Base-by-base conservation (phyloP, 148 eudicot species). In the Heliamphora exappendiculata region DNA sequence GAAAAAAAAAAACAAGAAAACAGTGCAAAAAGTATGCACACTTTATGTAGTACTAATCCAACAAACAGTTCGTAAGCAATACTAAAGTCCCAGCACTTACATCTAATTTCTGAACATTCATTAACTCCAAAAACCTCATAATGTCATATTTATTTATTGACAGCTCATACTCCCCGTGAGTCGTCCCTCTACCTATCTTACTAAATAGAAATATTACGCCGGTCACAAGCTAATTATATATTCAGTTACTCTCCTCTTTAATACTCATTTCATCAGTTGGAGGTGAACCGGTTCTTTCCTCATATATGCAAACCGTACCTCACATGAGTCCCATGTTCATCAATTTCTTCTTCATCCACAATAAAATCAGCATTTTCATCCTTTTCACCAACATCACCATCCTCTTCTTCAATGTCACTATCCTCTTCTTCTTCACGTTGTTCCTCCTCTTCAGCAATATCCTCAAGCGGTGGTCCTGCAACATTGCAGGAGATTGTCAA, bases 371-470 rank as follows among this genome's bases (percentile, higher is more conserved):
- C n/a, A n/a, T n/a, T n/a, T n/a, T n/a, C n/a, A n/a, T n/a, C n/a
- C n/a, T n/a, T n/a, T n/a, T n/a, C n/a, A n/a, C n/a, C n/a, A n/a
- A n/a, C n/a, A n/a, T n/a, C n/a, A n/a, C n/a, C n/a, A n/a, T n/a
- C n/a, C n/a, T n/a, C n/a, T n/a, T n/a, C n/a, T n/a, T n/a, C n/a
- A n/a, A n/a, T n/a, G n/a, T n/a, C n/a, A n/a, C n/a, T n/a, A n/a
- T n/a, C n/a, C n/a, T n/a, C n/a, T 59, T 88, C 94, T 73, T 89
- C 96, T 70, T 78, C 85, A 63, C 76, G 86, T 28, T 78, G 89
- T 54, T 86, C 90, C 67, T 90, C 97, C 73, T 94, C 98, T 71
- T 91, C 98, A n/a, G n/a, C n/a, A n/a, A n/a, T n/a, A n/a, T n/a
- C n/a, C n/a, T n/a, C n/a, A n/a, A n/a, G n/a, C n/a, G n/a, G n/a